Conservation (phyloP, 805 yeast genomes). For the Cyberlindnera misumaiensis region DNA sequence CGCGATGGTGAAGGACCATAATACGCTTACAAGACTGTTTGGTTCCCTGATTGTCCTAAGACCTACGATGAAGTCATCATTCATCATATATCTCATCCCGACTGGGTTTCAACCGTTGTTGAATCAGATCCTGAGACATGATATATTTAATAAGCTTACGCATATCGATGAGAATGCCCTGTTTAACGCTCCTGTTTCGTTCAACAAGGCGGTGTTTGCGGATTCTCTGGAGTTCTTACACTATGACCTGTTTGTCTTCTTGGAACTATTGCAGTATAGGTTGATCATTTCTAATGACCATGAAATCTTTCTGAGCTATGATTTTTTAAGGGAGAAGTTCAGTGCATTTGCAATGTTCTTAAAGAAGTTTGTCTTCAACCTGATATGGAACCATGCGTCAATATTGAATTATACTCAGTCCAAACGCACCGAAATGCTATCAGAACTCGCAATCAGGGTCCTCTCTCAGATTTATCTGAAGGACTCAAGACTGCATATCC, state of each 20-base stretch:
- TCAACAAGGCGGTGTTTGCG: constrained; percentile 13
- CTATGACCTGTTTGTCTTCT: constrained; percentile 38
- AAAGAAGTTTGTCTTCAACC: constrained; percentile 41
- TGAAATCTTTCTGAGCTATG: constrained; percentile 42
- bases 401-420: not conserved
- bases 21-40: constrained; percentile 20
- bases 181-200: not conserved
- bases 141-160: constrained; percentile 2
- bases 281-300: constrained; percentile 59
- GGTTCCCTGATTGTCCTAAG: constrained; percentile 30
- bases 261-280: constrained; percentile 63
- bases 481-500: constrained; percentile 52
- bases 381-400: constrained; percentile 33
- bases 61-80: constrained; percentile 30
- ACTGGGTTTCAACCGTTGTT: constrained; percentile 30
- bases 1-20: constrained; percentile 12
- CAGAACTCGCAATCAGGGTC: constrained; percentile 39
- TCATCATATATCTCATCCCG: constrained; percentile 38
- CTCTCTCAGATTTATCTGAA: constrained; percentile 60
- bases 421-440: constrained; percentile 16
- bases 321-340: constrained; percentile 31
- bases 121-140: constrained; percentile 19
- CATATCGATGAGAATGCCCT: constrained; percentile 4
- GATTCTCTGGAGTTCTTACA: constrained; percentile 14
- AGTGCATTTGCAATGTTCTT: constrained; percentile 39